Evolutionary conservation across 2,329 filamentous ascomycete genomes (phyloP).

Genomic region (Paraphaeosphaeria sporulosa): DNA sequence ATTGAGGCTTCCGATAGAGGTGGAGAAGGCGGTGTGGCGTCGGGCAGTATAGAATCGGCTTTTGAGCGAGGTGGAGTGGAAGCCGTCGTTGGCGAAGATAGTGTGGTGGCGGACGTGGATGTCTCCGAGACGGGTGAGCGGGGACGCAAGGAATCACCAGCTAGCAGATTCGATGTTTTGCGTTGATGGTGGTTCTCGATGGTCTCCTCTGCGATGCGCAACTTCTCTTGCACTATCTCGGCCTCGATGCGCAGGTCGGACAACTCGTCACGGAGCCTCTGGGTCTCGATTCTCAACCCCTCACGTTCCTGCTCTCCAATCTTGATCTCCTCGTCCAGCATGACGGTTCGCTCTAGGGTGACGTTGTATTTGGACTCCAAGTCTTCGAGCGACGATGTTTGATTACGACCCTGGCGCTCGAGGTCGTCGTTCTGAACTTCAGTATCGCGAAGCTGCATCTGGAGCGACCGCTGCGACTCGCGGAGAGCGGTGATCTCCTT

Average conservation of each 20-base stretch:
- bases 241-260: conserved; percentile 93
- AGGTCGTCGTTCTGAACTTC: conserved; percentile 99
- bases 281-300: conserved; percentile 84
- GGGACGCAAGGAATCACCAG: conserved; percentile 57
- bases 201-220: conserved; percentile 72
- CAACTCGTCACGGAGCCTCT: conserved; percentile 88
- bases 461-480: conserved; percentile 81
- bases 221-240: conserved; percentile 92
- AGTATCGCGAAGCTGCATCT: conserved; percentile 87
- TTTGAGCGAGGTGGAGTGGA: conserved; percentile 81
- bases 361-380: conserved; percentile 97
- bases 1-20: conserved; percentile 87
- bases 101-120: conserved; percentile 80
- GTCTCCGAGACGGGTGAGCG: conserved; percentile 77
- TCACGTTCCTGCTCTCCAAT: conserved; percentile 92
- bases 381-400: conserved; percentile 93
- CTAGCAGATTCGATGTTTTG: conserved; percentile 59
- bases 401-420: conserved; percentile 94
- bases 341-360: conserved; percentile 86
- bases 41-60: conserved; percentile 67
- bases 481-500: conserved; percentile 95
- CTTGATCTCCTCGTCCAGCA: conserved; percentile 95
- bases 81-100: conserved; percentile 88
- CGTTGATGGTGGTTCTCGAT: conserved; percentile 59
- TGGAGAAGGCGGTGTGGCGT: conserved; percentile 88